Base-by-base conservation (phyloP, 2,329 filamentous ascomycete species). In the Aspergillus ruber region DNA sequence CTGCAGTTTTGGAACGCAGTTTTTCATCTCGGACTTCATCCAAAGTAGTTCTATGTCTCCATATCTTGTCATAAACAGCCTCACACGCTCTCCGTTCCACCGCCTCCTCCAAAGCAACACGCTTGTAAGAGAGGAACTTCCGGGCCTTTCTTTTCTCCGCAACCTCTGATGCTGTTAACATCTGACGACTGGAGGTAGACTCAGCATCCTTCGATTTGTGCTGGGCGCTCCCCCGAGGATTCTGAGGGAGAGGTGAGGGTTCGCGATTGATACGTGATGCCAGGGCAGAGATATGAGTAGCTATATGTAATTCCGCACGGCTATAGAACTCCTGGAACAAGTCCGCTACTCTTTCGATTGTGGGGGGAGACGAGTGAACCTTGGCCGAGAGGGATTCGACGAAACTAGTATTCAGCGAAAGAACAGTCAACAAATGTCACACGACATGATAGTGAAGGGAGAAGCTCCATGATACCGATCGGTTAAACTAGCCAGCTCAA, bases 21-120 rank as follows among this genome's bases (percentile, higher is more conserved):
- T 95, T 96, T 60, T 95, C 90, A 64, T 98, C 93, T 61, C 91
- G 82, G 10, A 93, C 90, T 68, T 96, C 91, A 63, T 98, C 93
- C 60, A 97, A 84, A 0, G 91, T 95, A 64, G 80, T 93, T 50
- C 86, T 82, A 66, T 98, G 93, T 42, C 90, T 83, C 79, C 91
- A 98, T 64, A 98, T 88, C 55, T 86, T 84, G 49, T 84, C 79
- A 62, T 97, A 97, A 41, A 91, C 84, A 45, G 84, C 83, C 63
- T 95, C 89, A 62, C 88, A 94, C 9, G 90, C 80, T 53, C 86
- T 82, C 54, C 88, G 81, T 65, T 98, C 93, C 0, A 97, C 87
- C 3, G 90, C 89, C 67, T 98, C 93, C 68, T 98, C 91, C 25
- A 97, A 70, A 8, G 86, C 77, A 3, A 80, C 68, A 38, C 84